Evolutionary conservation across 2,329 filamentous ascomycete species (phyloP), one percentile per base, ranked within the genome.

Genomic region (Plectosphaerella sp.): DNA sequence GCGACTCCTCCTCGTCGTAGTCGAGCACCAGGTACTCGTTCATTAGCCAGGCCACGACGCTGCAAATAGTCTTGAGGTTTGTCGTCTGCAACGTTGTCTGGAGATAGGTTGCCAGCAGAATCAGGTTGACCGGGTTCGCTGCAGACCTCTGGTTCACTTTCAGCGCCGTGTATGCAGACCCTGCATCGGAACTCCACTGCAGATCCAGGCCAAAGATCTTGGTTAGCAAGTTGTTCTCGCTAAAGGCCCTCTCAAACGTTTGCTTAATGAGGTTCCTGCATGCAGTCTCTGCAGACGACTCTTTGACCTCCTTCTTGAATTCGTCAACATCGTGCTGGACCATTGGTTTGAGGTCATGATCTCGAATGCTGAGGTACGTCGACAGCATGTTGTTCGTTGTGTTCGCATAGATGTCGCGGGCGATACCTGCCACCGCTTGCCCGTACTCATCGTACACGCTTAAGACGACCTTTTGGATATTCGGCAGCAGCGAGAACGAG

Each of bases 241-340:
- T 76, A 58, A 77, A 80, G 3, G 80, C 75, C 24, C 79, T 74
- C 59, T 84, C 81, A 51, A 83, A 83, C 50, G 72, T 76, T 62
- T 84, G 80, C 61, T 84, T 84, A 56, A 84, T 73, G 51, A 76
- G 80, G 57, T 80, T 83, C 25, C 81, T 72, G 14, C 75, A 74
- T 4, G 79, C 80, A 2, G 79, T 80, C 59, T 84, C 80, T 2
- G 76, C 59, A 3, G 76, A 77, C 1, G 68, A 61, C 9, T 67
- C 73, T 53, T 78, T 82, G 25, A 67, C 67, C 54, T 82, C 79
- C 51, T 74, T 76, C 43, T 72, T 74, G 60, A 80, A 82, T n/a
- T 73, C 69, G 22, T 79, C 77, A 16, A 80, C 60, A 51, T 84
- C 80, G 46, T 75, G 74, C 57, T 81, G 78, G 11, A 74, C 74